Base-by-base conservation (phyloP, 306 rosid genomes). In the Cyamopsis tetragonoloba region DNA sequence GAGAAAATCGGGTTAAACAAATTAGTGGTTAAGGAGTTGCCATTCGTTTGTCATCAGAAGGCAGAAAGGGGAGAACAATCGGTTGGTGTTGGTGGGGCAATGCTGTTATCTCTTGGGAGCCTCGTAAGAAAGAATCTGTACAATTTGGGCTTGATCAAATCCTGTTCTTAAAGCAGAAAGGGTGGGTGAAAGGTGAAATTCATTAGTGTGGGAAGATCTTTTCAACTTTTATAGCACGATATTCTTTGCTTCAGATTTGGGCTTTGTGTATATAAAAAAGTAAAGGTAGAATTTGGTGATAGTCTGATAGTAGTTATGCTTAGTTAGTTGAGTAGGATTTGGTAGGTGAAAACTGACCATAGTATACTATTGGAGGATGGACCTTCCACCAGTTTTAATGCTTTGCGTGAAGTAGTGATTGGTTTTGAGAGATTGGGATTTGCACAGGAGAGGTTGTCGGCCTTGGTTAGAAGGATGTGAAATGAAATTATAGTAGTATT, bases 111-210 rank as follows among this genome's bases (percentile, higher is more conserved):
- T 28, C 88, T 93, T 8, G 96, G 99, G 59, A 86, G 96, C 97
- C 54, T 93, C 32, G 84, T 93, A 80, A 88, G 87, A 67, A 88
- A 89, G 95, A 93, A 93, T 83, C 96, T 93, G 0, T 88, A 84
- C 90, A 93, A 86, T 78, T 86, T 93, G 84, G 96, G 99, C 14
- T 79, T 88, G 54, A 93, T 93, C 79, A 80, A 88, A 81, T 90
- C 97, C 10, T 88, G 84, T 72, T 93, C 90, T 74, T 90, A 41
- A 73, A 85, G 78, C 41, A 56, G 41, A 32, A 47, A 46, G 26
- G 47, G 50, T 30, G 0, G 10, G 43, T 23, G 56, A 14, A 37
- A 32, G 62, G 26, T 19, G 62, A 57, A 75, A 73, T 75, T 54
- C 69, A 34, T 38, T 47, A 23, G 50, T 66, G 85, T 77, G 65